phyloP scores from a whole-genome alignment of 306 rosid species.

The Alnus rubra region DNA sequence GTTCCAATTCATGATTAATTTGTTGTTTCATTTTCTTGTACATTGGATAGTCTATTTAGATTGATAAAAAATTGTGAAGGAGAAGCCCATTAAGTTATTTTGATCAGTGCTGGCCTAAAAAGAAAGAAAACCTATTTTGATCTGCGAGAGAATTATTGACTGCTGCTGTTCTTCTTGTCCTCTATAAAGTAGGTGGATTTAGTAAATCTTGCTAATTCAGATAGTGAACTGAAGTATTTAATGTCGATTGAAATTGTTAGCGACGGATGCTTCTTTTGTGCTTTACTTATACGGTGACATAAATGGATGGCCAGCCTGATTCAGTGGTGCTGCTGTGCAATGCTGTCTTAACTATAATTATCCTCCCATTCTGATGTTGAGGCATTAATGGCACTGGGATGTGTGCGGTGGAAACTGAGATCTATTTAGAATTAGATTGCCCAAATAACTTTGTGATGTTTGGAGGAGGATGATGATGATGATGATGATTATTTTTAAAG shows the following conservation, averaged over 20 bases:
- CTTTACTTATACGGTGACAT: neutral
- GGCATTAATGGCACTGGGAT: conserved; percentile 11
- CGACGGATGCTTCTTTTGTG: neutral
- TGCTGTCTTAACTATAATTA: conserved; percentile 7
- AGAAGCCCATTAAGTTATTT: neutral
- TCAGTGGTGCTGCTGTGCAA: neutral
- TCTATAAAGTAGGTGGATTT: neutral
- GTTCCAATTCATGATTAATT: neutral
- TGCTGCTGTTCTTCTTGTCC: neutral
- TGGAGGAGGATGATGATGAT: too few relatives aligned
- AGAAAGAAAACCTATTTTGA: neutral
- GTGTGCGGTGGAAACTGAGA: conserved; percentile 15
- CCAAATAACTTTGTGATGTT: conserved; percentile 11
- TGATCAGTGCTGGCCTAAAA: neutral
- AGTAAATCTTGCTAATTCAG: neutral
- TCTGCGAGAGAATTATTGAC: conserved; percentile 10
- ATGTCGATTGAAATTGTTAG: conserved; percentile 12
- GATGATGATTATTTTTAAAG: conserved; percentile 7
- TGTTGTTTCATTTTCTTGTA: neutral
- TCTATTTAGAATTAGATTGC: conserved; percentile 14
- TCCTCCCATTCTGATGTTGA: neutral
- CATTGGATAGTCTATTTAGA: neutral
- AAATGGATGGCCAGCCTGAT: neutral
- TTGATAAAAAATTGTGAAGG: neutral
- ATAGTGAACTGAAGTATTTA: conserved; percentile 13